These are phyloP conservation scores for Fagus crenata DNA, from an alignment of 306 rosid genomes.

Conservation along the genomic window DNA sequence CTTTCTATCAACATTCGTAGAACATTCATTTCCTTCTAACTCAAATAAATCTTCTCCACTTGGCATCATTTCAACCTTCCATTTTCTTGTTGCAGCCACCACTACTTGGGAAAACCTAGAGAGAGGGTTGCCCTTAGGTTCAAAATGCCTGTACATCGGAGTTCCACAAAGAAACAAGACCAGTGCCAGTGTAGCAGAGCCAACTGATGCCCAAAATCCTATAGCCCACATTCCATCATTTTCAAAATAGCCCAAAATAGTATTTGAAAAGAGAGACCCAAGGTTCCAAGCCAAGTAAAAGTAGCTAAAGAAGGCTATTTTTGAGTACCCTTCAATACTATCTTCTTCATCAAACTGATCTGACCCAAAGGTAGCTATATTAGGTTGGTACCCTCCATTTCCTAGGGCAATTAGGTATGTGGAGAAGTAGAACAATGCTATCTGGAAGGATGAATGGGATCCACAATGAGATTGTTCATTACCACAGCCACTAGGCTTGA, in stretches of 20 bases:
- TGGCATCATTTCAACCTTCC: constrained; percentile 46
- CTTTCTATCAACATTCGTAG: constrained; percentile 44
- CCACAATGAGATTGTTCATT: constrained; percentile 48
- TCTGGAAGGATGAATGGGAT: constrained; percentile 40
- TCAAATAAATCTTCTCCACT: constrained; percentile 43
- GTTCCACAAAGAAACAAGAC: constrained; percentile 73
- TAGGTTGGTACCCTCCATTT: constrained; percentile 85
- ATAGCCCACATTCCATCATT: constrained; percentile 66
- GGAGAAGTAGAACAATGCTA: constrained; percentile 54
- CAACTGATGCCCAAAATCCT: constrained; percentile 85
- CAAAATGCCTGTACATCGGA: constrained; percentile 60
- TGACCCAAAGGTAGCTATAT: constrained; percentile 81
- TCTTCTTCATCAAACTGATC: constrained; percentile 86
- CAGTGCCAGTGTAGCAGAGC: constrained; percentile 61
- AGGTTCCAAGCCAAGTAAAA: constrained; percentile 78
- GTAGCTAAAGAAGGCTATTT: constrained; percentile 74
- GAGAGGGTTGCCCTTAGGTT: constrained; percentile 70
- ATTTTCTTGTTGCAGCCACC: constrained; percentile 60
- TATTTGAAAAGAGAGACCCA: constrained; percentile 82
- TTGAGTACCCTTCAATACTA: constrained; percentile 55
- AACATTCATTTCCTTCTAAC: constrained; percentile 32
- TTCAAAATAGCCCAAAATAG: constrained; percentile 73
- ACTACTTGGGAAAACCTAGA: constrained; percentile 63
- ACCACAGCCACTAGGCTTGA: constrained; percentile 72
- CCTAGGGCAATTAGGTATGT: constrained; percentile 69